Evolutionary conservation across 352 stramenopile species (phyloP).

Genomic region (Discostella stelligera): DNA sequence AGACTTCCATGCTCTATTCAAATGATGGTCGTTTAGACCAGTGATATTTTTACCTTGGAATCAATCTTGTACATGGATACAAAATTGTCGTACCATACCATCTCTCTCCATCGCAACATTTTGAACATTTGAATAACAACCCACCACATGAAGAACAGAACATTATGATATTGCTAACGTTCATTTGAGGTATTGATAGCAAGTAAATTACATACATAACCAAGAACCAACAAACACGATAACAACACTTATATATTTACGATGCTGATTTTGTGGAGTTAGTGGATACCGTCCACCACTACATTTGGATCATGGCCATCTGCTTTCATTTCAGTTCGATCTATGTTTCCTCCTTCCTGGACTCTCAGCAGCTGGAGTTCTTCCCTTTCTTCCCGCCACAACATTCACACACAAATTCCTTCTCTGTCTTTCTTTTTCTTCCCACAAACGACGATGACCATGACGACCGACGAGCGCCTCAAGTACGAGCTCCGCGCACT

Average conservation of each 20-base stretch:
- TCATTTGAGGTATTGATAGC: background rate
- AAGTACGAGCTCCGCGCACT: slow-evolving; percentile 40
- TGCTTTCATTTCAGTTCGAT: no score
- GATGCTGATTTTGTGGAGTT: no score
- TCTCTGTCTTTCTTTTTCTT: no score
- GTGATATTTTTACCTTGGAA: background rate
- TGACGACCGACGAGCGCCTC: slow-evolving; percentile 26
- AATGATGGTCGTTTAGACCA: background rate
- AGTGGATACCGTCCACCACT: no score
- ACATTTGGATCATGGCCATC: no score
- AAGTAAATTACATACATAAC: background rate
- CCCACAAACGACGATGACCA: no score
- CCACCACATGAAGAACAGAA: background rate
- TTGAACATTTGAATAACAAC: background rate
- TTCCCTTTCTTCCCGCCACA: no score
- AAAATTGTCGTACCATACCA: background rate
- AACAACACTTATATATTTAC: no score
- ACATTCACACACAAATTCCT: no score
- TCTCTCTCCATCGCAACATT: background rate
- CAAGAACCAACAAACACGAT: background rate
- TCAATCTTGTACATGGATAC: background rate
- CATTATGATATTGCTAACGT: background rate
- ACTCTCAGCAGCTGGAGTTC: no score
- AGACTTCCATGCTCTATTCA: background rate
- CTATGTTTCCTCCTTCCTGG: no score